Evolutionary conservation across 768 basidiomycete species (phyloP), one percentile per base, ranked within the genome.

Genomic region (Glaciozyma antarctica): DNA sequence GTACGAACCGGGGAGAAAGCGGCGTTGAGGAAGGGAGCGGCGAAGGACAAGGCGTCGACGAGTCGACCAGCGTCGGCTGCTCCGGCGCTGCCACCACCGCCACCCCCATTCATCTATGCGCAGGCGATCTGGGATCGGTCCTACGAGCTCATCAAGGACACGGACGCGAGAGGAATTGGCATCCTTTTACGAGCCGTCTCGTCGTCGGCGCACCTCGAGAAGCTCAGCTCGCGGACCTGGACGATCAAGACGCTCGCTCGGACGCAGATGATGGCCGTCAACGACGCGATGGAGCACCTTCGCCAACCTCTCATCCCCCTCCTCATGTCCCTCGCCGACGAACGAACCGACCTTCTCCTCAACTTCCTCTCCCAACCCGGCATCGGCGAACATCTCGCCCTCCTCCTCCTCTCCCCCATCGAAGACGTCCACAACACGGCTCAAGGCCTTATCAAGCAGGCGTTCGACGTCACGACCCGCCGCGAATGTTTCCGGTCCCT

Each of bases 381-480:
- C 17, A 81, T 87, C 32, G 84, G 83, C 6, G 80, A 82, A 70
- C 78, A 84, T 54, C 76, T 86, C 52, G 82, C 86, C 64, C 75
- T 80, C 44, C 80, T 94, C 44, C 82, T 94, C 75, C 78, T 98
- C 41, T 97, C 91, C 24, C 92, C 94, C 0, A 80, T 86, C 38
- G 85, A 85, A 24, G 82, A 84, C 19, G 77, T 93, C 21, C 88
- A 88, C 71, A 78, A 81, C 52, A 84, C 87, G 16, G 88, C 86
- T 1, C 88, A 91, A 75, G 82, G 82, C 24, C 75, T 98, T n/a
- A 81, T 89, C 32, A 87, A 87, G 16, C 82, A 90, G 61, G 87
- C 90, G 0, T 93, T 88, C 72, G 88, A 94, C 70, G 88, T 85
- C n/a, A 90, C 93, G 72, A 85, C 83, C 32, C 87, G 95, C 52